Conservation (phyloP, 805 yeast species). For the Wickerhamomyces queroliae region DNA sequence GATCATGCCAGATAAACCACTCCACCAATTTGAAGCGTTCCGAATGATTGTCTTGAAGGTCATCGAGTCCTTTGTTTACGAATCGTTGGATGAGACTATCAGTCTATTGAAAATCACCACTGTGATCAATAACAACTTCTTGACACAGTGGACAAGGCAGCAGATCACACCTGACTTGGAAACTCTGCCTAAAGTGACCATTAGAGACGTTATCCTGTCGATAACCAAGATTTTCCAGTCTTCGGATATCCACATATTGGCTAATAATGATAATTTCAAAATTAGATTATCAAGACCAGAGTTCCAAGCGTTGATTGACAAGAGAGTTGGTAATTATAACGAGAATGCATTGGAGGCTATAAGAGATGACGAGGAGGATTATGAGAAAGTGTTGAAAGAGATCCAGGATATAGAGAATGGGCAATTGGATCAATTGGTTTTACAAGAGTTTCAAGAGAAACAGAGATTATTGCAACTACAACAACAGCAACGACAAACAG, state of each 20-base stretch:
- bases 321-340: conserved; percentile 7
- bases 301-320: conserved; percentile 13
- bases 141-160: conserved; percentile 7
- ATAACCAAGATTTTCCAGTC: conserved; percentile 19
- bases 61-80: conserved; percentile 19
- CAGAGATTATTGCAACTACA: background rate
- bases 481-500: conserved; percentile 6
- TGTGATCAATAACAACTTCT: conserved; percentile 16
- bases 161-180: conserved; percentile 6
- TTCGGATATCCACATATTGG: conserved; percentile 16
- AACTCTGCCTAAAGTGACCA: conserved; percentile 6
- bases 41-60: conserved; percentile 19
- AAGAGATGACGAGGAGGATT: conserved; percentile 10
- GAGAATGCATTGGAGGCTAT: conserved; percentile 6
- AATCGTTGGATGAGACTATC: conserved; percentile 17
- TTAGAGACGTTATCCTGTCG: conserved; percentile 19
- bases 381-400: conserved; percentile 8
- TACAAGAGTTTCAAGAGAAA: conserved; percentile 8
- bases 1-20: background rate
- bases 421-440: conserved; percentile 12
- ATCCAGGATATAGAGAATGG: conserved; percentile 16
- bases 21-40: conserved; percentile 12
- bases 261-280: conserved; percentile 19
- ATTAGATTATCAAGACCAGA: conserved; percentile 12
- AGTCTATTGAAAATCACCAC: conserved; percentile 16